phyloP scores from a whole-genome alignment of 768 basidiomycete genomes.

The Mycena maculata region DNA sequence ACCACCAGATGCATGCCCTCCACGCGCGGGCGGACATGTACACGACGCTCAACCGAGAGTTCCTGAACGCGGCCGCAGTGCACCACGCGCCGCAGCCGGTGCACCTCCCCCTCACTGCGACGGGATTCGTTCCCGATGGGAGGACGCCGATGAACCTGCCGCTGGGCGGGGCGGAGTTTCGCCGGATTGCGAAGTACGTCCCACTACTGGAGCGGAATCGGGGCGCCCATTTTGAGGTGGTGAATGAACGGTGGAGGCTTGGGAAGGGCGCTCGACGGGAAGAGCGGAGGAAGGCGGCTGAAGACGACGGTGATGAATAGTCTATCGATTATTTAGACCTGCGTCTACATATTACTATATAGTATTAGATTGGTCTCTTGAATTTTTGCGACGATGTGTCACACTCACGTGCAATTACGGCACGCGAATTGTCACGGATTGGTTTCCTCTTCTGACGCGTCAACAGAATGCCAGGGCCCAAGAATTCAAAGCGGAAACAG shows the following conservation, averaged over 20 bases:
- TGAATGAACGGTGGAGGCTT: slow-evolving; percentile 82
- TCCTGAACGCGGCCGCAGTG: slow-evolving; percentile 64
- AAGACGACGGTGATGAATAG: slow-evolving; percentile 21
- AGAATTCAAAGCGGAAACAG: slow-evolving; percentile 62
- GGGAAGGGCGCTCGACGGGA: slow-evolving; percentile 62
- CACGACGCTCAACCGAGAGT: slow-evolving; percentile 73
- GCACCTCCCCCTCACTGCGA: slow-evolving; percentile 48
- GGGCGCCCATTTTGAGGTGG: slow-evolving; percentile 75
- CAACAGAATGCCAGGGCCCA: slow-evolving; percentile 69
- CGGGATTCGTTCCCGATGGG: slow-evolving; percentile 36
- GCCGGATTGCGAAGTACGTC: slow-evolving; percentile 70
- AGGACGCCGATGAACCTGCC: slow-evolving; percentile 59
- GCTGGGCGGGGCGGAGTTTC: slow-evolving; percentile 77
- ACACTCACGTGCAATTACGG: slow-evolving; percentile 22
- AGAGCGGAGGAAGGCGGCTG: slow-evolving; percentile 15
- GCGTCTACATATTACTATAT: too few relatives aligned
- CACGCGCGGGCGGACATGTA: slow-evolving; percentile 73
- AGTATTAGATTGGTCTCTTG: too few relatives aligned
- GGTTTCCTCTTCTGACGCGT: slow-evolving; percentile 6
- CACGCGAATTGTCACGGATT: slow-evolving; percentile 23
- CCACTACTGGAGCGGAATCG: slow-evolving; percentile 76
- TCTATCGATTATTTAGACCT: too few relatives aligned
- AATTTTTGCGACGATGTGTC: not conserved
- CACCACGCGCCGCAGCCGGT: slow-evolving; percentile 59
- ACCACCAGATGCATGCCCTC: slow-evolving; percentile 64